Evolutionary conservation across 2,329 filamentous ascomycete genomes (phyloP), one percentile per base, ranked within the genome.

Genomic region (Pseudopyrenochaeta lycopersici): DNA sequence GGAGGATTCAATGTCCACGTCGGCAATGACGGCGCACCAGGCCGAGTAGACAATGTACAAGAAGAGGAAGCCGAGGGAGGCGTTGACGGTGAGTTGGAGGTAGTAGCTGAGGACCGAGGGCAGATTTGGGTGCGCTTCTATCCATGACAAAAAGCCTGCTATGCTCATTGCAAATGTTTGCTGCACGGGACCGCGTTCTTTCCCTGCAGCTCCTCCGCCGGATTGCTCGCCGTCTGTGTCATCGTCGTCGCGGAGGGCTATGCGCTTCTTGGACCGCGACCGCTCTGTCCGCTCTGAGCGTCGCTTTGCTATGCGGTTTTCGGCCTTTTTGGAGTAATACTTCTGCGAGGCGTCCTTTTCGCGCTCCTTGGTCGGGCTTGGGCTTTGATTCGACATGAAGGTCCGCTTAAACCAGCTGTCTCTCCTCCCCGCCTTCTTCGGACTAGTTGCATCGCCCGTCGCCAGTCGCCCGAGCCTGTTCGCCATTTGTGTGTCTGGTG

Each of bases 1-100:
- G 39, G 88, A 83, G 9, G 89, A 87, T 31, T 90, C 90, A 46
- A 89, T 85, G 56, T 87, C 81, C 30, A 97, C 88, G 72, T 97
- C 93, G 20, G 84, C 82, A 12, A 88, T 87, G 46, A 95, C 86
- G 7, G 90, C 89, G 12, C 82, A 79, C 60, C 90, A 85, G 63
- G 91, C 84, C 1, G 84, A 82, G 78, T 88, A 91, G 30, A 91
- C 81, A 38, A 91, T 80, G 74, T 89, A 94, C 35, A 87, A 76
- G 63, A 80, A 77, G 49, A 83, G 76, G 11, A 82, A 73, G 4
- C 88, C 81, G 14, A 90, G 78, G 54, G 85, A 82, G 41, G 87
- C 71, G 70, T 91, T 92, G 77, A 92, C 84, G 2, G 82, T 69
- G 41, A 90, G 78, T 68, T 90, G 87, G 11, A 86, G 82, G 76